Conservation (phyloP, 2,329 filamentous ascomycete genomes). For the Cordyceps cateniannulata region DNA sequence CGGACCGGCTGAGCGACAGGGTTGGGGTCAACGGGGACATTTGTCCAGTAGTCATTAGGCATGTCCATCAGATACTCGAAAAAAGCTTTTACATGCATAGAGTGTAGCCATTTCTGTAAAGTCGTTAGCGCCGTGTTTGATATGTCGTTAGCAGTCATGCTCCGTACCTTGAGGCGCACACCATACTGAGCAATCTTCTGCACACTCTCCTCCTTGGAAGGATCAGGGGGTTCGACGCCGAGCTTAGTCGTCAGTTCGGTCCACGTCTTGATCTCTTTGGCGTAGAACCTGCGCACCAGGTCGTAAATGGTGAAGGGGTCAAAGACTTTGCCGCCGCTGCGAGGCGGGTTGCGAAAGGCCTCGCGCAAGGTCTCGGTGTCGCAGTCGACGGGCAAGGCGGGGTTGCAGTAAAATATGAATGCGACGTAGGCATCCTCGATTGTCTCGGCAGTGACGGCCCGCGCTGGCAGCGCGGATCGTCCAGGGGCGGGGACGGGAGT, state of each 20-base stretch:
- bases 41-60: slow-evolving; percentile 70
- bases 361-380: slow-evolving; percentile 67
- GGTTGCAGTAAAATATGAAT: slow-evolving; percentile 90
- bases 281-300: slow-evolving; percentile 70
- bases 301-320: slow-evolving; percentile 70
- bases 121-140: slow-evolving; percentile 3
- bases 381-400: slow-evolving; percentile 58
- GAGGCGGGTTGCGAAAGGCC: slow-evolving; percentile 72
- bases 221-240: slow-evolving; percentile 80
- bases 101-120: slow-evolving; percentile 86
- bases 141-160: not conserved
- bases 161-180: slow-evolving; percentile 73
- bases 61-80: slow-evolving; percentile 84
- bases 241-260: slow-evolving; percentile 77
- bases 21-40: slow-evolving; percentile 60
- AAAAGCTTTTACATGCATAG: slow-evolving; percentile 91
- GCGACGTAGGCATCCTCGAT: slow-evolving; percentile 77
- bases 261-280: slow-evolving; percentile 88
- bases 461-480: slow-evolving; percentile 50
- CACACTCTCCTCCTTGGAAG: slow-evolving; percentile 77
- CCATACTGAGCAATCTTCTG: slow-evolving; percentile 96
- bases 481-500: not conserved
- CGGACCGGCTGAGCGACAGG: slow-evolving; percentile 59
- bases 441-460: slow-evolving; percentile 59
- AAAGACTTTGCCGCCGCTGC: slow-evolving; percentile 82